Conservation (phyloP, 345 rosid species). For the Populus pruinosa region DNA sequence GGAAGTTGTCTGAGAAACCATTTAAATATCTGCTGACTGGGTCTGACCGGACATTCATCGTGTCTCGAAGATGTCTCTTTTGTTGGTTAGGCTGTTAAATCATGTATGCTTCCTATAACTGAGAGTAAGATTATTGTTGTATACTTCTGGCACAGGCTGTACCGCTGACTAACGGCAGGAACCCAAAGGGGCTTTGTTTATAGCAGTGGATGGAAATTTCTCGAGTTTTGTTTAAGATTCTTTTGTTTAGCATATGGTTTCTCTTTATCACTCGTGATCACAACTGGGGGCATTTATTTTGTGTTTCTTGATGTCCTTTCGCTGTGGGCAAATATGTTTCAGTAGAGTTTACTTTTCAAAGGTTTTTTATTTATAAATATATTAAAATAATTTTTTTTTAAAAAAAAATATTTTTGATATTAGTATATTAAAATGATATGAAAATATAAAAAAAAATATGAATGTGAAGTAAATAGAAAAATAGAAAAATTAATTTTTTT, state of each 20-base stretch:
- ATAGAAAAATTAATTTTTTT: no score
- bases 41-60: conserved; percentile 9
- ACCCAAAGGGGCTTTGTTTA: conserved; percentile 3
- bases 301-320: background rate
- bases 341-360: background rate
- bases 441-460: no score
- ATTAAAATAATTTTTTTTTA: no score
- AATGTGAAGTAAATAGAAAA: no score
- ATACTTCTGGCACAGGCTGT: conserved; percentile 24
- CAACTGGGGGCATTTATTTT: background rate
- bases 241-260: no score
- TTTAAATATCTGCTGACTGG: background rate
- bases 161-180: conserved; percentile 22
- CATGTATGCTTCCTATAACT: conserved; percentile 13
- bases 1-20: background rate
- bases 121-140: conserved; percentile 28
- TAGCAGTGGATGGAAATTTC: conserved; percentile 27
- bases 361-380: no score
- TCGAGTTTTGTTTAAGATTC: background rate
- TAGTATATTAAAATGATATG: no score
- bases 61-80: conserved; percentile 3
- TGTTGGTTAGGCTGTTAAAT: conserved; percentile 15
- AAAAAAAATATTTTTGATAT: no score
- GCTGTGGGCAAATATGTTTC: background rate
- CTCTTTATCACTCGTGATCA: background rate